Percentiles rank a stretch among this genome's conserved stretches.
Evolutionary conservation across 305 asterid genomes (phyloP).

Genomic region (Fraxinus angustifolia): DNA sequence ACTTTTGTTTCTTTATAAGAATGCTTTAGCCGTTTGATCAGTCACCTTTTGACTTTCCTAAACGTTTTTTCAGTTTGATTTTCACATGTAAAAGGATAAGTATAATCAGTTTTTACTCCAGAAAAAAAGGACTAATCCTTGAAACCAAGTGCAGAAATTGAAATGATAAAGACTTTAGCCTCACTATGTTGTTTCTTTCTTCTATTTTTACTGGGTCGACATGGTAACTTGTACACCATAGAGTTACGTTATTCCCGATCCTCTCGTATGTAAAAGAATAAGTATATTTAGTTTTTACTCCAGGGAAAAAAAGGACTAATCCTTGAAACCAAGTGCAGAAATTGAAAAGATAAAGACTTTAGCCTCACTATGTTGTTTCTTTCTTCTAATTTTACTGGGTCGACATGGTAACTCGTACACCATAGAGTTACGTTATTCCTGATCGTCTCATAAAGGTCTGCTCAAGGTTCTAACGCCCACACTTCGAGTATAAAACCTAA

Average conservation of each 20-base stretch:
- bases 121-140: neutral
- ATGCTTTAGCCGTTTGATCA: slow-evolving; percentile 44
- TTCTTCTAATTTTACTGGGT: neutral
- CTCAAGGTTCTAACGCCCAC: neutral
- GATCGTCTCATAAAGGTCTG: neutral
- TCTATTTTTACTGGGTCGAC: neutral
- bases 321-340: neutral
- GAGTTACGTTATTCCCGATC: neutral
- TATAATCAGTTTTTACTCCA: slow-evolving; percentile 14
- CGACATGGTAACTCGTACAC: neutral
- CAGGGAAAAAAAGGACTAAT: neutral
- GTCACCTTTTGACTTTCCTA: slow-evolving; percentile 48
- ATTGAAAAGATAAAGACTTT: slow-evolving; percentile 8
- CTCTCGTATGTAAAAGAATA: slow-evolving; percentile 19
- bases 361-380: neutral
- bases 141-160: neutral
- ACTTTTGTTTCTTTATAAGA: slow-evolving; percentile 52
- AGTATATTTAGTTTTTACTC: slow-evolving; percentile 6
- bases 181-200: neutral
- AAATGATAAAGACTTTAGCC: slow-evolving; percentile 11
- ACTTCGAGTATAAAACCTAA: neutral
- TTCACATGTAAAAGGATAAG: slow-evolving; percentile 29
- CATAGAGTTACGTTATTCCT: neutral
- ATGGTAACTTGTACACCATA: neutral
- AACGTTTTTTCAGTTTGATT: neutral